Percentiles rank a stretch among this genome's conserved stretches.
phyloP scores from a whole-genome alignment of 1,139 yeast genomes.

The Yamadazyma epiphylla region DNA sequence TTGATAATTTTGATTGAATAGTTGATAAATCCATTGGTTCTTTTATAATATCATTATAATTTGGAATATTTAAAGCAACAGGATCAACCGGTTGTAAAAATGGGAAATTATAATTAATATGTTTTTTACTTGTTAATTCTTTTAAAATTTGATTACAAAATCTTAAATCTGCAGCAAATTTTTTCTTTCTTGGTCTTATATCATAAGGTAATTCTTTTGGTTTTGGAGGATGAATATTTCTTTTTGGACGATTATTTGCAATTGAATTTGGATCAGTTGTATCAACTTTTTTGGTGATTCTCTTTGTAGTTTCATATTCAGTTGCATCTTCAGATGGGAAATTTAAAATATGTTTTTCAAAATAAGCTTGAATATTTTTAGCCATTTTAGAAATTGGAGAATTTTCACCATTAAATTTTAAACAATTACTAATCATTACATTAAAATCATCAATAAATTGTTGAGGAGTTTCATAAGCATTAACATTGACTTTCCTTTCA shows the following conservation, averaged over 20 bases:
- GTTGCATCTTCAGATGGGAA: conserved; percentile 75
- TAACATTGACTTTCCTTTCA: conserved; percentile 67
- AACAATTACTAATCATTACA: conserved; percentile 79
- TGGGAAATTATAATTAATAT: conserved; percentile 82
- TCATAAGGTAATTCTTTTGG: conserved; percentile 93
- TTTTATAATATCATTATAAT: conserved; percentile 78
- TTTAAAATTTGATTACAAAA: conserved; percentile 80
- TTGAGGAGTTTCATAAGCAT: conserved; percentile 68
- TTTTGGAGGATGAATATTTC: conserved; percentile 95
- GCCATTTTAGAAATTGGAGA: conserved; percentile 90
- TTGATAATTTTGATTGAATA: conserved; percentile 70
- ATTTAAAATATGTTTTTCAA: conserved; percentile 88
- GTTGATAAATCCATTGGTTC: conserved; percentile 96
- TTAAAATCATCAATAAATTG: conserved; percentile 79
- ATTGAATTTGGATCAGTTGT: conserved; percentile 44
- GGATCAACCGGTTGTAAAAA: conserved; percentile 94
- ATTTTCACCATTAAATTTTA: conserved; percentile 78
- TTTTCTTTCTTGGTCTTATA: conserved; percentile 86
- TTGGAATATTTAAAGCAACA: conserved; percentile 87
- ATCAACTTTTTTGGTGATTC: conserved; percentile 34
- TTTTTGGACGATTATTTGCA: conserved; percentile 71
- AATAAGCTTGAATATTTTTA: conserved; percentile 80
- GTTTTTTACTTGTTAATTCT: conserved; percentile 80
- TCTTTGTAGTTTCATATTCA: conserved; percentile 30
- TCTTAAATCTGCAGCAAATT: conserved; percentile 83